A percentile compares a stretch with the other conserved stretches of the same genome.
Evolutionary conservation across 495 filamentous ascomycete species (phyloP).

Genomic region (Neurospora sp.): DNA sequence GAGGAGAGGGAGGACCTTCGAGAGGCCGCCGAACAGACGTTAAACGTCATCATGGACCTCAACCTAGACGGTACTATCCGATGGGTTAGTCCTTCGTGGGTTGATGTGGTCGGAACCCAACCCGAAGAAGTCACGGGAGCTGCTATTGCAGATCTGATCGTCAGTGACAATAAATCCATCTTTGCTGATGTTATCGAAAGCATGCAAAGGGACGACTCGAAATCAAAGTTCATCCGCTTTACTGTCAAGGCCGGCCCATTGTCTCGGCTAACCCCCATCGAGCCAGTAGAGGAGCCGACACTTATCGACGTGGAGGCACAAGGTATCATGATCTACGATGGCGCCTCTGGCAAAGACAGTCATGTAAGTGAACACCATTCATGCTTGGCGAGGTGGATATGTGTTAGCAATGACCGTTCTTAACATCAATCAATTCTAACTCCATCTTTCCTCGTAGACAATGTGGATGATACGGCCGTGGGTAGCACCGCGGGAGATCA

Average conservation of each 20-base stretch:
- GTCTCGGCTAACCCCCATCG: constrained; percentile 51
- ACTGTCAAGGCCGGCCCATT: constrained; percentile 62
- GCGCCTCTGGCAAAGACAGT: constrained; percentile 72
- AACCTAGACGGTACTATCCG: constrained; percentile 77
- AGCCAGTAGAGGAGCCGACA: constrained; percentile 37
- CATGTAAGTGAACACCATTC: constrained; percentile 54
- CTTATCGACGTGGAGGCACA: constrained; percentile 82
- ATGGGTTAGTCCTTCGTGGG: constrained; percentile 98
- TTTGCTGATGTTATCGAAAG: constrained; percentile 76
- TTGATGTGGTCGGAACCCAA: constrained; percentile 75
- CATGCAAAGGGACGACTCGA: constrained; percentile 86
- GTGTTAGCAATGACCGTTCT: too few relatives aligned
- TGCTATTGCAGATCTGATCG: constrained; percentile 67
- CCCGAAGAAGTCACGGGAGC: constrained; percentile 64
- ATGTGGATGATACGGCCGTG: constrained; percentile 99
- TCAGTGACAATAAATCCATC: constrained; percentile 60
- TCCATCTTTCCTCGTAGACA: constrained; percentile 44
- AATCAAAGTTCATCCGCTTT: constrained; percentile 87
- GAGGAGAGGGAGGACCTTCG: constrained; percentile 84
- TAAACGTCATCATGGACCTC: constrained; percentile 91
- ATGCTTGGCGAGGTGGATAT: not conserved
- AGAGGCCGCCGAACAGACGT: constrained; percentile 88
- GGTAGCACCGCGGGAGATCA: constrained; percentile 77
- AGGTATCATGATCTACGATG: constrained; percentile 95
- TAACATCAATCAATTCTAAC: constrained; percentile 13